Evolutionary conservation across 2,329 filamentous ascomycete genomes (phyloP), one percentile per base, ranked within the genome.

Genomic region (Harringtonia lauricola): DNA sequence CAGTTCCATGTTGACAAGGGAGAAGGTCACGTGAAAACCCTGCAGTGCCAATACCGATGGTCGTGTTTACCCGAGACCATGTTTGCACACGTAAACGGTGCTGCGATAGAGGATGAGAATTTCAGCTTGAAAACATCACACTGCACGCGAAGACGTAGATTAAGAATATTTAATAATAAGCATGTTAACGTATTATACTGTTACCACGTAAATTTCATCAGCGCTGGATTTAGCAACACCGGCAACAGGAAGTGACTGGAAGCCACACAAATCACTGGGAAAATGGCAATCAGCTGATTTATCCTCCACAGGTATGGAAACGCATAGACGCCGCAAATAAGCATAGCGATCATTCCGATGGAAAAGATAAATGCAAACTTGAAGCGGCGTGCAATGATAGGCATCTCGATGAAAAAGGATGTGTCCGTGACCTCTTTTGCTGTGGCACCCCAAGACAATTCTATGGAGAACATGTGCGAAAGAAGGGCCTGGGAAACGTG

Each of bases 361-460:
- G 76, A 69, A 52, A 85, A 76, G 38, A 75, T 57, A 59, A 86
- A 83, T 43, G 71, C 77, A 60, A 76, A 85, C 65, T 83, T 88
- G 71, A 90, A 90, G 61, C 74, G 41, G 3, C 15, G 12, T 7
- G 24, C 24, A 26, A 94, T 83, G 58, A 83, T 83, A 29, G 83
- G 82, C 17, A 89, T 76, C 58, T 92, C 86, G 47, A 86, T 83
- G 64, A 89, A 90, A 64, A 94, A 94, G 61, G 86, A 84, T 21
- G 83, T 81, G 56, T 83, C 80, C 54, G 87, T 82, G 40, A 77
- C 76, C 65, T 94, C 87, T 64, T 94, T 94, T 33, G 80, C 75
- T 0, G 87, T 94, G 1, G 86, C 79, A 40, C 86, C 86, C 86
- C 86, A 92, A 3, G 76, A 77, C 81, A 92, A 90, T 63, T 92